Evolutionary conservation across 202 grass and related monocot genomes (phyloP), one percentile per base, ranked within the genome.

Genomic region (Eragrostis tef): DNA sequence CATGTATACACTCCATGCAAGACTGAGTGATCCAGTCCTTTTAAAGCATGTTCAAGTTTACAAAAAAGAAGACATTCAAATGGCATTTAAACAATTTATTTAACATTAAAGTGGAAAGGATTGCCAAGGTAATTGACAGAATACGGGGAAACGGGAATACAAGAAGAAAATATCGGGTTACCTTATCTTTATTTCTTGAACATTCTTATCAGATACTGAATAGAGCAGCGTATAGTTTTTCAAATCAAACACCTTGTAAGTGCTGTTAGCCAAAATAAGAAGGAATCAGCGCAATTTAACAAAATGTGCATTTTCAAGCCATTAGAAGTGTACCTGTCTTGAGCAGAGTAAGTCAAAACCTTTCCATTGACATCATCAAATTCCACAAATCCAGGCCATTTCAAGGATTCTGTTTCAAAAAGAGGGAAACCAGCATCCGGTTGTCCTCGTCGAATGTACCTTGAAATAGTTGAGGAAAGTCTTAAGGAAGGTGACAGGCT

Each of bases 331-430:
- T 91, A 97, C 94, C 94, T 93, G 79, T 97, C 91, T 74, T 94
- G 91, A 64, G 94, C 94, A 54, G 94, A 97, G 65, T 97, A 97
- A 61, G 94, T 97, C 44, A 92, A 83, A 67, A 94, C 87, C 58
- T 94, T 98, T 43, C 94, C 94, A 88, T 98, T 98, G 52, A 94
- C 94, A 94, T 98, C 94, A 84, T 98, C 94, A 74, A 98, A 98
- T 63, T 98, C 94, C 17, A 98, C 94, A 27, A 98, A 98, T 71
- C 94, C 94, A 84, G 94, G 94, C 94, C 94, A 98, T 77, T 94
- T 98, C 81, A 98, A 78, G 56, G 94, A 94, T 34, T 98, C 94
- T 1, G 92, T 78, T 75, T 98, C 92, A 27, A 98, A 97, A 84
- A 98, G 92, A 73, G 94, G 90, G 86, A 91, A 93, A 41, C 94